These are phyloP conservation scores for Eragrostis curvula DNA, from an alignment of 176 grass and related monocot genomes.

Conservation along the genomic window DNA sequence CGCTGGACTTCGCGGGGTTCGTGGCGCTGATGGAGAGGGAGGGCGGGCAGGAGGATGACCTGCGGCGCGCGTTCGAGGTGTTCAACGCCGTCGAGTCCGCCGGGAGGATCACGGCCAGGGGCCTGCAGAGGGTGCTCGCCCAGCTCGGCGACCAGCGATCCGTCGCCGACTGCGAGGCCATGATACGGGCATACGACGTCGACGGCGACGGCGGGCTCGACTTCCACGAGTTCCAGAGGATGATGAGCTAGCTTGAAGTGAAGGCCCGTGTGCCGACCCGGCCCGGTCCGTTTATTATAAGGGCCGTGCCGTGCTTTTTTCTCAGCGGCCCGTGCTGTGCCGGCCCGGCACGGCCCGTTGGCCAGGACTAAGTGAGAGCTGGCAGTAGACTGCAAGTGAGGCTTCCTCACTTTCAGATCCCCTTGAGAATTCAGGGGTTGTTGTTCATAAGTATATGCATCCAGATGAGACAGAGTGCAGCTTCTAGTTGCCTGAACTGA, in stretches of 20 bases:
- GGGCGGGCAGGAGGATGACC: constrained; percentile 69
- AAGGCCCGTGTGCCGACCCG: no score
- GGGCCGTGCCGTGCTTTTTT: no score
- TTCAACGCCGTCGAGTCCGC: constrained; percentile 81
- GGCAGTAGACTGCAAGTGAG: no score
- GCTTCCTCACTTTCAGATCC: constrained; percentile 12
- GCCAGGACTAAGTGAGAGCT: no score
- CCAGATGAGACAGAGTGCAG: constrained; percentile 51
- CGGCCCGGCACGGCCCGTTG: no score
- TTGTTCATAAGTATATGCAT: constrained; percentile 54
- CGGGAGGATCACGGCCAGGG: constrained; percentile 79
- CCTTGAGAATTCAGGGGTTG: constrained; percentile 7
- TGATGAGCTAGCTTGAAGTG: constrained; percentile 83
- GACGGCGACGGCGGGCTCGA: constrained; percentile 89
- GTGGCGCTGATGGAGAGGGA: constrained; percentile 83
- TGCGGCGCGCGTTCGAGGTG: constrained; percentile 82
- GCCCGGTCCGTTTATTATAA: no score
- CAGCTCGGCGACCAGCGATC: constrained; percentile 82
- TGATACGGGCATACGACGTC: constrained; percentile 88
- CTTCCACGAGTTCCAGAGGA: constrained; percentile 88
- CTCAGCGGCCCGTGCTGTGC: no score
- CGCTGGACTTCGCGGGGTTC: constrained; percentile 85
- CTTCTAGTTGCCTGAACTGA: constrained; percentile 10
- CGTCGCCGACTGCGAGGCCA: constrained; percentile 73
- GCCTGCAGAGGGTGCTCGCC: constrained; percentile 77